Evolutionary conservation across 1,284 basidiomycete species (phyloP).

Genomic region (Sphagnurus paluster): DNA sequence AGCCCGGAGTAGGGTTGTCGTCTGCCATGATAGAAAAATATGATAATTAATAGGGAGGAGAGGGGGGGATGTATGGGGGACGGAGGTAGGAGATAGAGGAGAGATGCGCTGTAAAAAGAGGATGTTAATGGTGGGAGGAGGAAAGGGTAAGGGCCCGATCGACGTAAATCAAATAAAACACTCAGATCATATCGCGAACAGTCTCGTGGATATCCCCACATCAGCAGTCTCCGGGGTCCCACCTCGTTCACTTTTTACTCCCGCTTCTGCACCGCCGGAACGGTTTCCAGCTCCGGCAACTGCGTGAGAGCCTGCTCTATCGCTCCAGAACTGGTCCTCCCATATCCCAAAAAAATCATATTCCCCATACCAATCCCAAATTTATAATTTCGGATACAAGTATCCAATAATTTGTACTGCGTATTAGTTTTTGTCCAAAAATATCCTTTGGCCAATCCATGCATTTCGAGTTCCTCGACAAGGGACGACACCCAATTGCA

Average conservation of each 20-base stretch:
- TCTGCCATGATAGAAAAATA: constrained; percentile 44
- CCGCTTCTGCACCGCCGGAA: constrained; percentile 22
- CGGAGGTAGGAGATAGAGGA: constrained; percentile 7
- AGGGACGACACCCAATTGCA: constrained; percentile 1
- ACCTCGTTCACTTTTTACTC: constrained; percentile 13
- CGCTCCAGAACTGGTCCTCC: constrained; percentile 4
- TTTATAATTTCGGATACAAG: constrained; percentile 6
- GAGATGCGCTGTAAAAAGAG: constrained; percentile 2
- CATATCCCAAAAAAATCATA: too few relatives aligned
- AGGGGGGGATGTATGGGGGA: too few relatives aligned
- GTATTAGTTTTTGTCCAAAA: too few relatives aligned
- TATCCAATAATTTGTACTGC: background rate
- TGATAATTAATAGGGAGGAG: too few relatives aligned
- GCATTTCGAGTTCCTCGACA: constrained; percentile 1
- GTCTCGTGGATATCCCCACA: too few relatives aligned
- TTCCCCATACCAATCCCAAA: too few relatives aligned
- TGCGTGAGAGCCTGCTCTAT: constrained; percentile 17
- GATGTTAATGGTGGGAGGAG: constrained; percentile 18
- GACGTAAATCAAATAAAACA: constrained; percentile 23
- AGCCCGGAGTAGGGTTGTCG: constrained; percentile 39
- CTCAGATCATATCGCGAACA: constrained; percentile 19
- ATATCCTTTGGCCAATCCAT: too few relatives aligned
- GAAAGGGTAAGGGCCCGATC: constrained; percentile 22
- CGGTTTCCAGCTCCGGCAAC: constrained; percentile 12
- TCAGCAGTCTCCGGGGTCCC: constrained; percentile 19